phyloP scores from a whole-genome alignment of 2,329 filamentous ascomycete species.

The Emmonsiellopsis sp. region DNA sequence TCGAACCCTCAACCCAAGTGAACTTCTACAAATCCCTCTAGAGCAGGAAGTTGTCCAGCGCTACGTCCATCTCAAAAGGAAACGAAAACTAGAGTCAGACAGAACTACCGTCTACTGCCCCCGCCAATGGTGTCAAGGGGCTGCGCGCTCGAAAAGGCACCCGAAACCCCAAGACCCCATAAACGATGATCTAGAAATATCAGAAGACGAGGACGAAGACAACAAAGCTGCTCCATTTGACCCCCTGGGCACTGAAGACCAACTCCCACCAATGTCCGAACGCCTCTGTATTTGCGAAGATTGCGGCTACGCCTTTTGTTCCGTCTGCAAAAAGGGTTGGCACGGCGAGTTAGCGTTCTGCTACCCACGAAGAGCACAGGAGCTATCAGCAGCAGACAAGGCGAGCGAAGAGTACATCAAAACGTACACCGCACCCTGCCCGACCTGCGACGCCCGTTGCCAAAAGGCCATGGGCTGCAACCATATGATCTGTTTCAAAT shows the following conservation, averaged over 20 bases:
- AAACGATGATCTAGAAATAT: slow-evolving; percentile 33
- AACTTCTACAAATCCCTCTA: slow-evolving; percentile 70
- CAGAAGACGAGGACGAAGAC: slow-evolving; percentile 45
- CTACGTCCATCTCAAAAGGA: slow-evolving; percentile 84
- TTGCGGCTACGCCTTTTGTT: slow-evolving; percentile 83
- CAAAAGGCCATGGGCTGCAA: slow-evolving; percentile 94
- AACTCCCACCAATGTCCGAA: slow-evolving; percentile 47
- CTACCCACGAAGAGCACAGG: slow-evolving; percentile 53
- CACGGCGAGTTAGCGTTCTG: slow-evolving; percentile 78
- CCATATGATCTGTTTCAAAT: slow-evolving; percentile 90
- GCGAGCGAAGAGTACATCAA: slow-evolving; percentile 78
- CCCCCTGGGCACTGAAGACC: slow-evolving; percentile 33
- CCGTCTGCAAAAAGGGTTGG: slow-evolving; percentile 69
- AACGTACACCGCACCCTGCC: slow-evolving; percentile 75
- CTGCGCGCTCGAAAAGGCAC: slow-evolving; percentile 66
- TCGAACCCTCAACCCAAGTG: slow-evolving; percentile 66
- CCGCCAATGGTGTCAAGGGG: slow-evolving; percentile 82
- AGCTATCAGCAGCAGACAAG: slow-evolving; percentile 75
- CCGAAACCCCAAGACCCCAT: slow-evolving; percentile 61
- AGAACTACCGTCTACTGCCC: slow-evolving; percentile 91
- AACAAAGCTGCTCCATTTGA: slow-evolving; percentile 30
- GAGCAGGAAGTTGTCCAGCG: slow-evolving; percentile 66
- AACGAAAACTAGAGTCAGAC: slow-evolving; percentile 83
- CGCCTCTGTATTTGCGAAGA: slow-evolving; percentile 79
- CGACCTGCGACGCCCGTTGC: slow-evolving; percentile 72